Conservation (phyloP, 257 asterid species). For the Solanum paucissectum region DNA sequence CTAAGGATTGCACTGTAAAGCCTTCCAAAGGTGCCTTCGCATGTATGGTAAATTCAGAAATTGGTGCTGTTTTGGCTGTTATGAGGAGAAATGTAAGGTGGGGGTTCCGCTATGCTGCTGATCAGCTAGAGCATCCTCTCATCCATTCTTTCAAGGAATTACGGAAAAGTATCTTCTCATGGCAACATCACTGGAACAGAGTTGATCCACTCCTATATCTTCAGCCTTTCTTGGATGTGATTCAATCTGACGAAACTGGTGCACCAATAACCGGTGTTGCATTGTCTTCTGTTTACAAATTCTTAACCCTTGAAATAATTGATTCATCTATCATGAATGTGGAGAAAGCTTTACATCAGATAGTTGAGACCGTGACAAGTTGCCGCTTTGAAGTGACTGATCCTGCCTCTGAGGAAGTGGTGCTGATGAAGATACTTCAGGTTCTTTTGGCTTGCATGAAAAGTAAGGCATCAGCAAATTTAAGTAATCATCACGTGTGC, state of each 20-base stretch:
- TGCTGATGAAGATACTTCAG: constrained; percentile 4
- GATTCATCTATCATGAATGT: constrained; percentile 1
- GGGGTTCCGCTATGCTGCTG: not conserved
- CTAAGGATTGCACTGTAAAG: not conserved
- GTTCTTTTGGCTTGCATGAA: constrained; percentile 4
- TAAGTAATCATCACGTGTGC: constrained; percentile 2
- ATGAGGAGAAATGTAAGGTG: constrained; percentile 9
- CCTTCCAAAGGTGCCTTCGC: constrained; percentile 1
- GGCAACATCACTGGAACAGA: not conserved
- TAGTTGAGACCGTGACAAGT: constrained; percentile 4
- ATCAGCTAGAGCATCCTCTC: constrained; percentile 4
- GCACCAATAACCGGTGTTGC: constrained; percentile 8
- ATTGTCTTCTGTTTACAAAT: constrained; percentile 2
- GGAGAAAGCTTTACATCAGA: constrained; percentile 1
- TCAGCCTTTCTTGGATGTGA: constrained; percentile 5
- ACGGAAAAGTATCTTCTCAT: not conserved
- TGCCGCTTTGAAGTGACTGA: constrained; percentile 9
- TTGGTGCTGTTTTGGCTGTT: constrained; percentile 3
- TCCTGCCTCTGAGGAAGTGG: constrained; percentile 8
- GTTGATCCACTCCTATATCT: not conserved
- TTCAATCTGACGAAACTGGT: constrained; percentile 6
- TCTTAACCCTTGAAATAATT: constrained; percentile 6
- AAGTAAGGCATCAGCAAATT: not conserved
- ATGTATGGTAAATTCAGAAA: constrained; percentile 6
- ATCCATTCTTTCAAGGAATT: constrained; percentile 2